Evolutionary conservation across 2,329 filamentous ascomycete species (phyloP).

Genomic region (Colletotrichum tamarilloi): DNA sequence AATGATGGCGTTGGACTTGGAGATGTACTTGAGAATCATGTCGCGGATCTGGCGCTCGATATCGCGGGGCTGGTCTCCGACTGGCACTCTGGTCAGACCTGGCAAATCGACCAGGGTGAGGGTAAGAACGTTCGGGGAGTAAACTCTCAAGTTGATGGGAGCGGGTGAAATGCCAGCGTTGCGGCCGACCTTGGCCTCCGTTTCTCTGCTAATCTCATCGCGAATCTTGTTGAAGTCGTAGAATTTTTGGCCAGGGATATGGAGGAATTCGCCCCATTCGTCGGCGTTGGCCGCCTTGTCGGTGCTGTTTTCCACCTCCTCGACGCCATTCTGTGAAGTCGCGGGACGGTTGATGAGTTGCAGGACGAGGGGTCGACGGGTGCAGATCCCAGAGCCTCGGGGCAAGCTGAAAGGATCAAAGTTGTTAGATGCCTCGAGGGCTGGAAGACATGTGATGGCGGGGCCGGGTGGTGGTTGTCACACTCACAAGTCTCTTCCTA

Average conservation of each 20-base stretch:
- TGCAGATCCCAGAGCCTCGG: slow-evolving; percentile 97
- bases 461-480: slow-evolving; percentile 24
- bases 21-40: slow-evolving; percentile 99
- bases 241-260: slow-evolving; percentile 97
- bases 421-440: slow-evolving; percentile 33
- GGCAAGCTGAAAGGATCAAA: slow-evolving; percentile 74
- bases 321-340: slow-evolving; percentile 76
- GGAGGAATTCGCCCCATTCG: slow-evolving; percentile 99
- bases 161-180: slow-evolving; percentile 97
- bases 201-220: slow-evolving; percentile 97
- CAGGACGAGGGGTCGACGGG: slow-evolving; percentile 92
- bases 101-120: slow-evolving; percentile 96
- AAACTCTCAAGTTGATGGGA: slow-evolving; percentile 97
- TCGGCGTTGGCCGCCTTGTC: slow-evolving; percentile 92
- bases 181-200: slow-evolving; percentile 93
- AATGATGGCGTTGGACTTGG: slow-evolving; percentile 98
- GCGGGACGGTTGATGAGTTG: slow-evolving; percentile 94
- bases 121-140: slow-evolving; percentile 97
- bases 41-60: slow-evolving; percentile 97
- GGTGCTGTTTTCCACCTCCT: slow-evolving; percentile 72
- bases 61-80: slow-evolving; percentile 95
- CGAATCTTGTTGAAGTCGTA: slow-evolving; percentile 98
- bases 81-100: slow-evolving; percentile 94
- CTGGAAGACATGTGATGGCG: slow-evolving; percentile 33
- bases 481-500: slow-evolving; percentile 96